Evolutionary conservation across 371 early-diverging fungal species (phyloP).

Genomic region (Dentiscutata heterogama): DNA sequence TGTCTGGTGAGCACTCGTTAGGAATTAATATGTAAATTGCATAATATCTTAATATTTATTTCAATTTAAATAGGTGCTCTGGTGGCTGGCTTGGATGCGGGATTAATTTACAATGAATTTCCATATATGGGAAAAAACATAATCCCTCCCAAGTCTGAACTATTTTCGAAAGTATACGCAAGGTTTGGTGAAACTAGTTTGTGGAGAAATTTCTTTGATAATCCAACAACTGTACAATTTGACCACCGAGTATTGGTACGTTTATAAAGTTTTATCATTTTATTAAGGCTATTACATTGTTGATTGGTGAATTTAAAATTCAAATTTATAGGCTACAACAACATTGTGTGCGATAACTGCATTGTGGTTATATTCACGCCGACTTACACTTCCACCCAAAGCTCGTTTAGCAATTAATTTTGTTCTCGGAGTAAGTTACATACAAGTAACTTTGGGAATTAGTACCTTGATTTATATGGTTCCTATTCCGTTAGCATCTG

Average conservation of each 20-base stretch:
- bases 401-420: conserved; percentile 75
- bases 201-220: conserved; percentile 92
- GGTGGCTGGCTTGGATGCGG: conserved; percentile 98
- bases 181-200: conserved; percentile 58
- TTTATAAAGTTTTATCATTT: conserved; percentile 16
- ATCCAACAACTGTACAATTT: conserved; percentile 95
- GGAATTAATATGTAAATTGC: conserved; percentile 19
- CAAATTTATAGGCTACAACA: conserved; percentile 74
- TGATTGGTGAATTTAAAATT: neutral
- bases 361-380: conserved; percentile 78
- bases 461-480: conserved; percentile 93
- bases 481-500: conserved; percentile 92
- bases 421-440: conserved; percentile 77
- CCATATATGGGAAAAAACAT: conserved; percentile 89
- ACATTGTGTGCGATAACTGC: conserved; percentile 79
- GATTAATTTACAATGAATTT: conserved; percentile 95
- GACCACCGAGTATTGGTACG: conserved; percentile 89
- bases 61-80: conserved; percentile 72
- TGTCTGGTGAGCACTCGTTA: conserved; percentile 71
- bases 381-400: conserved; percentile 76
- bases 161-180: conserved; percentile 74
- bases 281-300: neutral
- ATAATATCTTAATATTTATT: neutral
- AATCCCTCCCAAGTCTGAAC: conserved; percentile 75
- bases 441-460: conserved; percentile 92